Base-by-base conservation (phyloP, 148 eudicot genomes). In the Amaranthus hypochondriacus region DNA sequence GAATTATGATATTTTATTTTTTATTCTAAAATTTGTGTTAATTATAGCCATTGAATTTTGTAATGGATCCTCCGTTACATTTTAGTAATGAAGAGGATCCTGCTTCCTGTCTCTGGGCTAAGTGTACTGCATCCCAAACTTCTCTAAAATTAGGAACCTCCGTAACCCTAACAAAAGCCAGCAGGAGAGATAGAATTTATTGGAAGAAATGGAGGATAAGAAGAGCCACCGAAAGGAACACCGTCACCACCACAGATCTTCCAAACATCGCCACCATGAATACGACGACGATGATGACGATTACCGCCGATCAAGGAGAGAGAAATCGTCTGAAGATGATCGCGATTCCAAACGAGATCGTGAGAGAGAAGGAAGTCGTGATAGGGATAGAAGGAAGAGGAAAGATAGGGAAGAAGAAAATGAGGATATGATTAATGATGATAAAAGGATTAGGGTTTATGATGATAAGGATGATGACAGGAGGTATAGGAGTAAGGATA, bases 371-470 rank as follows among this genome's bases (percentile, higher is more conserved):
- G 39, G 82, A 77, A 73, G 70, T 64, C 62, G 83, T 57, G 67
- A 74, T 9, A 61, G 83, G 73, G 87, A 70, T 66, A 78, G 78
- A 68, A 66, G 66, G 53, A 55, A 65, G 46, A 69, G 75, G 74
- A 75, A 69, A 52, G 81, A 83, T 50, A 87, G 82, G 81, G 74
- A 85, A 72, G 81, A 81, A 59, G 80, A 73, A n/a, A 81, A 84
- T 68, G 82, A 84, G 55, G 87, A 84, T 72, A 81, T 81, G 61
- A 70, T 68, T 77, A 28, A 28, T 28, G 80, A 68, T 53, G 69
- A 64, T 64, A 73, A 56, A 77, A 62, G 49, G 57, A 6, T 43
- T 75, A 75, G 64, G 78, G 72, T 74, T 62, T 62, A 58, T 2
- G 49, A 39, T 18, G 71, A 77, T 70, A 78, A 80, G 53, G 78